phyloP scores from a whole-genome alignment of 495 filamentous ascomycete species.

The Xylaria acuta region DNA sequence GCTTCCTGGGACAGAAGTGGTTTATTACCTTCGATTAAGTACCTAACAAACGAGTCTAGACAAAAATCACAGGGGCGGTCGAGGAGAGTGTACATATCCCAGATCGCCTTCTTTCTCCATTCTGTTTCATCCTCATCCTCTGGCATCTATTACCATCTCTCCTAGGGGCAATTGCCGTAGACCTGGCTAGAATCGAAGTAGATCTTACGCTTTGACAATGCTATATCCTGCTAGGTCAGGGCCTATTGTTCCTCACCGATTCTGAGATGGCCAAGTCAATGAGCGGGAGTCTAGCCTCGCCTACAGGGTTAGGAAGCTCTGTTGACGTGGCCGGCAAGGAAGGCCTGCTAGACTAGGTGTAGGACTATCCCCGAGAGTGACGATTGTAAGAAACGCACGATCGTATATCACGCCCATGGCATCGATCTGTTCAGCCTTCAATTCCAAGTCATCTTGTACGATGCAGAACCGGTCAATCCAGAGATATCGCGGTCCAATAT shows the following conservation, averaged over 20 bases:
- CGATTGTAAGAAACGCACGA: constrained; percentile 3
- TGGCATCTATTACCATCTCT: background rate
- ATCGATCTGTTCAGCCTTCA: background rate
- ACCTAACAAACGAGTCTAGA: background rate
- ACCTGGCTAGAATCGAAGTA: background rate
- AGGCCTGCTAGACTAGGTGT: background rate
- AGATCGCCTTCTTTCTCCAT: background rate
- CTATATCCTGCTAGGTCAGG: background rate
- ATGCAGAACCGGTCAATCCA: background rate
- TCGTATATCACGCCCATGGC: background rate
- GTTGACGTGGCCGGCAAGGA: background rate
- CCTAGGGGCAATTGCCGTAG: background rate
- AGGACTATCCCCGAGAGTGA: background rate
- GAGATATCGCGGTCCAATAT: background rate
- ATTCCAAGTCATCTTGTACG: background rate
- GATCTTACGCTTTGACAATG: background rate
- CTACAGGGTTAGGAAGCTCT: background rate
- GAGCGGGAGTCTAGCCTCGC: background rate
- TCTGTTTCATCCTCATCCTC: background rate
- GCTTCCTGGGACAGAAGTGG: background rate
- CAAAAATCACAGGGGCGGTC: background rate
- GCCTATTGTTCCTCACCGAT: background rate
- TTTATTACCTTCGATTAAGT: background rate
- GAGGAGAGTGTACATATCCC: no score
- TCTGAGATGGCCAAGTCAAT: background rate